Evolutionary conservation across 495 filamentous ascomycete species (phyloP).

Genomic region (Aspergillus ostianus): DNA sequence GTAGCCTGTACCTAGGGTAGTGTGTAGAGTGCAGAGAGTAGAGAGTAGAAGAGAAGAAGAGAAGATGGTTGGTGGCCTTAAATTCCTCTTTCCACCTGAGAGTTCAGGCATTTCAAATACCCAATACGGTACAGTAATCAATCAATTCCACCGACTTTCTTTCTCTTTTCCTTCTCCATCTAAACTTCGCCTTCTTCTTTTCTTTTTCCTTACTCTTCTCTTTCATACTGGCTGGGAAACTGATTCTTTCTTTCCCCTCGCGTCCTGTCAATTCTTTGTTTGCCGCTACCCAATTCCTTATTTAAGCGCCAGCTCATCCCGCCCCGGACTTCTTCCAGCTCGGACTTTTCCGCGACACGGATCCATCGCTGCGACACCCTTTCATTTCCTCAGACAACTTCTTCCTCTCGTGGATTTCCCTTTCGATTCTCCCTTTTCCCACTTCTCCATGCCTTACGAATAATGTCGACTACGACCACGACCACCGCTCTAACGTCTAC

Average conservation of each 20-base stretch:
- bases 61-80: neutral
- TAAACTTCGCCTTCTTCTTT: too few species aligned
- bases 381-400: slow-evolving; percentile 13
- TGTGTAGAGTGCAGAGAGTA: too few species aligned
- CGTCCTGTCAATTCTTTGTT: neutral
- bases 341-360: slow-evolving; percentile 7
- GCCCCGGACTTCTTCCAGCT: neutral
- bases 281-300: neutral
- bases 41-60: neutral
- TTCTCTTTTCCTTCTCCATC: neutral
- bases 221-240: neutral
- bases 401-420: neutral
- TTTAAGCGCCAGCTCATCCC: neutral
- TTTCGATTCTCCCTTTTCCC: neutral
- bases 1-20: too few species aligned
- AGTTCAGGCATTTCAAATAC: neutral
- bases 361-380: slow-evolving; percentile 11
- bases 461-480: slow-evolving; percentile 30
- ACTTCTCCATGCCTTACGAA: slow-evolving; percentile 12
- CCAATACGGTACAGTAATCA: neutral
- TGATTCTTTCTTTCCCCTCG: neutral
- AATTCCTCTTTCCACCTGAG: too few species aligned
- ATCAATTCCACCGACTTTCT: neutral
- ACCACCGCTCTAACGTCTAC: slow-evolving; percentile 35
- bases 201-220: too few species aligned